phyloP scores from a whole-genome alignment of 1,139 yeast genomes.

The Sugiyamaella novakii region DNA sequence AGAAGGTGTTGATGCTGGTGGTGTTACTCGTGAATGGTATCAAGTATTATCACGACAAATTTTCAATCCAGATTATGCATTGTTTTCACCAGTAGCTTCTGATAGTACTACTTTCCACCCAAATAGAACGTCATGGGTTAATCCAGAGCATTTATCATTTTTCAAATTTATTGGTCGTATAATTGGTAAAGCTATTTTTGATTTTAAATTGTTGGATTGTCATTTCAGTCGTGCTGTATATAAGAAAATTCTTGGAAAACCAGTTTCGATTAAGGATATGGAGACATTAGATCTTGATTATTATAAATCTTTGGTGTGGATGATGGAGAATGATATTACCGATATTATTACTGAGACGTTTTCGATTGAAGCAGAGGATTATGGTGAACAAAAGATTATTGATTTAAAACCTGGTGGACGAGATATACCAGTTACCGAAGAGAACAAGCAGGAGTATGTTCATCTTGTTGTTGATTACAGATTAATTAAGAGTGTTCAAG shows the following conservation, averaged over 20 bases:
- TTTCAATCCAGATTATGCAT: constrained; percentile 95
- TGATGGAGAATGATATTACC: constrained; percentile 92
- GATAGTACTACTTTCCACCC: constrained; percentile 97
- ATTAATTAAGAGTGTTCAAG: constrained; percentile 77
- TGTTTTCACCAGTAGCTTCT: constrained; percentile 88
- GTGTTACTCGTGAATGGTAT: constrained; percentile 96
- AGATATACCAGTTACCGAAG: constrained; percentile 84
- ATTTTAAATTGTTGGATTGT: constrained; percentile 85
- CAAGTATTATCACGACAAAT: constrained; percentile 92
- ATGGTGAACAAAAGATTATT: constrained; percentile 80
- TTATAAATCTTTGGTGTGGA: constrained; percentile 92
- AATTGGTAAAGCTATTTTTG: constrained; percentile 92
- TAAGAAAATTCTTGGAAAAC: constrained; percentile 77
- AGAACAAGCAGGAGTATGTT: constrained; percentile 89
- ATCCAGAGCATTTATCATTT: constrained; percentile 89
- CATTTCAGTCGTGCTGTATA: constrained; percentile 96
- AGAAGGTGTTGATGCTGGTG: constrained; percentile 98
- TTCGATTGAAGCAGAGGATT: constrained; percentile 90
- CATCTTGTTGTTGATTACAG: constrained; percentile 82
- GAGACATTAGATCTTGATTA: constrained; percentile 92
- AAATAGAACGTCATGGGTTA: constrained; percentile 86
- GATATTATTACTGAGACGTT: constrained; percentile 96
- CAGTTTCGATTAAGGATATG: constrained; percentile 89
- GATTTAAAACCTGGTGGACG: constrained; percentile 84
- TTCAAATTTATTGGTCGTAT: constrained; percentile 94